Evolutionary conservation across 805 yeast species (phyloP).

Genomic region (Hanseniaspora pseudoguilliermondii): DNA sequence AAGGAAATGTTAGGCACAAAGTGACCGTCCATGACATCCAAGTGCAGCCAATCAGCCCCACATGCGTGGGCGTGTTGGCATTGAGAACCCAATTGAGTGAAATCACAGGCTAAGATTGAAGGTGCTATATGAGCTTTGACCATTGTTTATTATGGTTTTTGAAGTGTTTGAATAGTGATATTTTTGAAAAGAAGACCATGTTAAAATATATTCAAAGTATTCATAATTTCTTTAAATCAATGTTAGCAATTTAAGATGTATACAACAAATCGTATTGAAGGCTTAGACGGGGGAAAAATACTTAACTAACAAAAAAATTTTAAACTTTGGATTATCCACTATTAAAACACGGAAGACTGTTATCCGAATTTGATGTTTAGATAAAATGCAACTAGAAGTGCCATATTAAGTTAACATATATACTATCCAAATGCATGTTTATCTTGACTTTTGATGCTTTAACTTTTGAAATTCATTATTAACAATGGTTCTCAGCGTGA

Average conservation of each 20-base stretch:
- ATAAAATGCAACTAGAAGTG: too few relatives aligned
- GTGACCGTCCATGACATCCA: conserved; percentile 98
- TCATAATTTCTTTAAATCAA: neutral
- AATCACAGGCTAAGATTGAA: conserved; percentile 83
- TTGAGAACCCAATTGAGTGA: conserved; percentile 76
- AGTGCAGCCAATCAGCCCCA: conserved; percentile 93
- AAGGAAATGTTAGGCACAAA: conserved; percentile 93
- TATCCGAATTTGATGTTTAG: too few relatives aligned
- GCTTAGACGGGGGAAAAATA: too few relatives aligned
- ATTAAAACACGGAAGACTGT: too few relatives aligned
- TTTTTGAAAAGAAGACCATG: too few relatives aligned
- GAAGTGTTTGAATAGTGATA: neutral
- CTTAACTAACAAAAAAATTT: too few relatives aligned
- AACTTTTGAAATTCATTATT: neutral
- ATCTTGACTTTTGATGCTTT: neutral
- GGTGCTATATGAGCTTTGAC: conserved; percentile 84
- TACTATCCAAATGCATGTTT: too few relatives aligned
- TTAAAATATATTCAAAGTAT: too few relatives aligned
- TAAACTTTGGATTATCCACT: too few relatives aligned
- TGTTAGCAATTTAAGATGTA: neutral
- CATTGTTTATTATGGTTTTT: conserved; percentile 31
- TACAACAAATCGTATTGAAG: too few relatives aligned
- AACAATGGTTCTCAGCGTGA: conserved; percentile 42
- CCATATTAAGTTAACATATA: too few relatives aligned
- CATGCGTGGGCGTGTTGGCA: conserved; percentile 67